Evolutionary conservation across 2,329 filamentous ascomycete species (phyloP).

Genomic region (Ascocoryne sarcoides): DNA sequence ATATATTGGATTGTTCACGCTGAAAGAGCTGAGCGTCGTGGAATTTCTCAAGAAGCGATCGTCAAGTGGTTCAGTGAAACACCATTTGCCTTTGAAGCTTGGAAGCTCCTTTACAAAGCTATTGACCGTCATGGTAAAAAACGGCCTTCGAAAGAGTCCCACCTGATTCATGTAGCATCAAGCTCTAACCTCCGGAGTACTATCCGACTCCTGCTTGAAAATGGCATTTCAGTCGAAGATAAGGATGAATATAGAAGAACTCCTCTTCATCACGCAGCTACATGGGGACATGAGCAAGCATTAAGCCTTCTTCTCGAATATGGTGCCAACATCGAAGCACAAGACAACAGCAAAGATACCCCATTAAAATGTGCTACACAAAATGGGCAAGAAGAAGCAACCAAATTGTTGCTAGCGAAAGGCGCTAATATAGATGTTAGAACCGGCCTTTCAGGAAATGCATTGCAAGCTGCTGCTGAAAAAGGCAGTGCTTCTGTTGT

Average conservation of each 20-base stretch:
- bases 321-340: constrained; percentile 5
- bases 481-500: not conserved
- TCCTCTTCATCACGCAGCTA: constrained; percentile 7
- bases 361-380: not conserved
- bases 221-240: constrained; percentile 1
- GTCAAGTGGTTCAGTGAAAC: not conserved
- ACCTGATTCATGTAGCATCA: constrained; percentile 8
- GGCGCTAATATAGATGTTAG: constrained; percentile 2
- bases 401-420: constrained; percentile 9
- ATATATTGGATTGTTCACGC: constrained; percentile 9
- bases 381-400: not conserved
- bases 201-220: not conserved
- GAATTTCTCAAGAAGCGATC: constrained; percentile 3
- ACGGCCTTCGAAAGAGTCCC: not conserved
- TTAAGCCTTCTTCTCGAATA: constrained; percentile 4
- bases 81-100: not conserved
- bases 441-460: not conserved
- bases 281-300: constrained; percentile 4
- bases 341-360: not conserved
- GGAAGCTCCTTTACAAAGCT: constrained; percentile 4
- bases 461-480: not conserved
- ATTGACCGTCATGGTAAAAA: not conserved
- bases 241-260: constrained; percentile 3
- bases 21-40: constrained; percentile 7
- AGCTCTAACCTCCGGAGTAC: constrained; percentile 2